These are phyloP conservation scores for Paxillus rubicundulus DNA, from an alignment of 768 basidiomycete genomes.

Conservation along the genomic window DNA sequence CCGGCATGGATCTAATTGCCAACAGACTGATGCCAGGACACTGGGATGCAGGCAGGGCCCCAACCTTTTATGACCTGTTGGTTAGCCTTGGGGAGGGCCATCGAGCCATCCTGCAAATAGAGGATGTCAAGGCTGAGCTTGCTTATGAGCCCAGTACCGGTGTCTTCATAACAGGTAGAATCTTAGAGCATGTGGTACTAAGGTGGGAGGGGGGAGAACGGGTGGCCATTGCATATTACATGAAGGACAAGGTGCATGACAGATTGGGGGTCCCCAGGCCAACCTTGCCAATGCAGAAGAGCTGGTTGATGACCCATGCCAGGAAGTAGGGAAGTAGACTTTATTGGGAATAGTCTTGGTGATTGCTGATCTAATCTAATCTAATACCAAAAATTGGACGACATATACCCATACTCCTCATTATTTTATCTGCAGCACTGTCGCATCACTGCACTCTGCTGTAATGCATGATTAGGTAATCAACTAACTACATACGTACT, in stretches of 20 bases:
- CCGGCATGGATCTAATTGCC: slow-evolving; percentile 3
- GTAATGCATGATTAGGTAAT: too few relatives aligned
- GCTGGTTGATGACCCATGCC: too few relatives aligned
- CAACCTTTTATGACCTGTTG: slow-evolving; percentile 1
- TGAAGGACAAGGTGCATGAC: background rate
- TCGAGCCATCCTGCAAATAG: background rate
- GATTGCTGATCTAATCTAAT: too few relatives aligned
- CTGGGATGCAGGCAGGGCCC: background rate
- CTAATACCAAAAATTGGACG: too few relatives aligned
- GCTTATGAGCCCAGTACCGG: background rate
- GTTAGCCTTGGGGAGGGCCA: background rate
- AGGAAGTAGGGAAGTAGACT: too few relatives aligned
- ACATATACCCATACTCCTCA: too few relatives aligned
- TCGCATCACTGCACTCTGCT: too few relatives aligned
- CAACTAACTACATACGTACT: too few relatives aligned
- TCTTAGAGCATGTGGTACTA: background rate
- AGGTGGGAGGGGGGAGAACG: background rate
- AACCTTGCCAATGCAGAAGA: background rate
- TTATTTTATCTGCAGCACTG: too few relatives aligned
- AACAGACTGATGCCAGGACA: background rate
- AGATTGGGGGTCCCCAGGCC: background rate
- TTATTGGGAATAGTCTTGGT: too few relatives aligned
- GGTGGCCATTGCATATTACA: background rate
- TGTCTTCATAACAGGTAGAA: background rate
- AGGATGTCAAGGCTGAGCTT: background rate